phyloP scores from a whole-genome alignment of 140 eudicot species.

The Oenanthe javanica region DNA sequence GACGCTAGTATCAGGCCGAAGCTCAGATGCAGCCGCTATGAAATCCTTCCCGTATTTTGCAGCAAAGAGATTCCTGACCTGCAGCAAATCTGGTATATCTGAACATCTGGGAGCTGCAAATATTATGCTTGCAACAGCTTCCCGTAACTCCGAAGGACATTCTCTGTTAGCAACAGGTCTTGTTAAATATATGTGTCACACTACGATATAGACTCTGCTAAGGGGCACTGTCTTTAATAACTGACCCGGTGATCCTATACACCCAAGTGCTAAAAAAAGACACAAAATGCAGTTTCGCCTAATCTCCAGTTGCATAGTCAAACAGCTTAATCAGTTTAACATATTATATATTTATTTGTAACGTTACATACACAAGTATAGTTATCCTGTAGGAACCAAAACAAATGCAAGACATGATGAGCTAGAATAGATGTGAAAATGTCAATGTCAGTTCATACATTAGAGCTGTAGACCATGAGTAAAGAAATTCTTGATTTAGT shows the following conservation, averaged over 20 bases:
- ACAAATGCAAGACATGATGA: background rate
- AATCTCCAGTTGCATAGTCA: background rate
- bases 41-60: slow-evolving; percentile 95
- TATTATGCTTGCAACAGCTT: slow-evolving; percentile 94
- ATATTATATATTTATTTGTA: background rate
- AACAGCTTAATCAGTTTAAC: background rate
- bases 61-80: slow-evolving; percentile 60
- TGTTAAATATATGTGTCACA: background rate
- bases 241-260: background rate
- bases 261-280: background rate
- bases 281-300: background rate
- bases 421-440: background rate
- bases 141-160: slow-evolving; percentile 85
- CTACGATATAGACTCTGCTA: background rate
- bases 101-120: slow-evolving; percentile 98
- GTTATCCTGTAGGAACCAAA: background rate
- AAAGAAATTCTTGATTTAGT: background rate
- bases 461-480: background rate
- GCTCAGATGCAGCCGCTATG: slow-evolving; percentile 82
- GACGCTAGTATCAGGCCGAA: slow-evolving; percentile 95
- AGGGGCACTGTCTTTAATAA: background rate
- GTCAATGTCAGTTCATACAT: background rate
- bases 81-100: slow-evolving; percentile 83
- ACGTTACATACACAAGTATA: background rate
- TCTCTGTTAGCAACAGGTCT: slow-evolving; percentile 41